Conservation (phyloP, 179 eudicot genomes). For the Beta macrorhiza region DNA sequence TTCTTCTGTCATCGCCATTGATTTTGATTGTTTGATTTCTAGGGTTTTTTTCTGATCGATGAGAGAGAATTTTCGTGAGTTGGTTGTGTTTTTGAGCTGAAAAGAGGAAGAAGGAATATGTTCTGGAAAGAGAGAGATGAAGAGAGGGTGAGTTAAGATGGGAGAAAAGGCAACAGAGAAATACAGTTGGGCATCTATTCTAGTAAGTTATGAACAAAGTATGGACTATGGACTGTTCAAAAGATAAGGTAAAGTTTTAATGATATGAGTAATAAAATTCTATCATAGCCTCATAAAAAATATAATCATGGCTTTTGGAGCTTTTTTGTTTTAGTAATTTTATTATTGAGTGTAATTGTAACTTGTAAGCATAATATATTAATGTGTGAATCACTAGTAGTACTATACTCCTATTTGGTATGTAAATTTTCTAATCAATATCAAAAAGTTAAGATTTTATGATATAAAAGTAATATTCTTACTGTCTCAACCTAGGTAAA, state of each 20-base stretch:
- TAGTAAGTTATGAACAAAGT: background rate
- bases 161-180: background rate
- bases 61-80: background rate
- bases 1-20: conserved; percentile 20
- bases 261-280: background rate
- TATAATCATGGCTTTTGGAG: background rate
- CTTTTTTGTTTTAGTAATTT: background rate
- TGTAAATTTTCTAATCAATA: too few relatives aligned
- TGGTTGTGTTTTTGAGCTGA: conserved; percentile 13
- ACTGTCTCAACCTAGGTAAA: too few relatives aligned
- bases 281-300: too few relatives aligned
- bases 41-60: conserved; percentile 21
- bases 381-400: too few relatives aligned
- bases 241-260: background rate
- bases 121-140: background rate
- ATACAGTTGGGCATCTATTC: background rate
- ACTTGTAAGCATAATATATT: too few relatives aligned
- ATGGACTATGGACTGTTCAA: background rate
- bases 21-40: background rate
- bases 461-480: too few relatives aligned
- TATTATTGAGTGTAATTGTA: background rate
- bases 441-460: too few relatives aligned
- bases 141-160: background rate
- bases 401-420: too few relatives aligned
- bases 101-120: background rate